Conservation (phyloP, 2,329 filamentous ascomycete species). For the Phialocephala subalpina region DNA sequence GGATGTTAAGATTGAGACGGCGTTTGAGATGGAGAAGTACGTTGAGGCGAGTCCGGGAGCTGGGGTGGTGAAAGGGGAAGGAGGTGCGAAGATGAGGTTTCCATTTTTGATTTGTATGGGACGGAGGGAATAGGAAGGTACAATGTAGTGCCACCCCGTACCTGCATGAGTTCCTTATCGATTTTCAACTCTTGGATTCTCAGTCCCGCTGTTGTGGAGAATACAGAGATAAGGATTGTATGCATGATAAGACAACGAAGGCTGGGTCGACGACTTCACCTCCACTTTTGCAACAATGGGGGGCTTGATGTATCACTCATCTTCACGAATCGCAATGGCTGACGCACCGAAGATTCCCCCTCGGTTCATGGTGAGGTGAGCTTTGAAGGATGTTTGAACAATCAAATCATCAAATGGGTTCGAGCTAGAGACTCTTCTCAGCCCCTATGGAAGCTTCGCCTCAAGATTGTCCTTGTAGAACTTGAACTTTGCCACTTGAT, state of each 20-base stretch:
- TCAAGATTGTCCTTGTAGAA: not conserved
- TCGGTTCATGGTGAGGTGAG: not conserved
- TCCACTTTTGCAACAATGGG: too few relatives aligned
- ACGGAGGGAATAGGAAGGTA: conserved; percentile 32
- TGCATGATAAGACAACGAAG: too few relatives aligned
- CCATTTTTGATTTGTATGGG: conserved; percentile 50
- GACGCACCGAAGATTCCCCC: too few relatives aligned
- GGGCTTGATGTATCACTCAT: too few relatives aligned
- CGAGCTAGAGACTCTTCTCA: not conserved
- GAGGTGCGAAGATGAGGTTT: conserved; percentile 46
- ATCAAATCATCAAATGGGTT: not conserved
- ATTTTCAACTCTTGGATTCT: too few relatives aligned
- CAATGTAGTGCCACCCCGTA: too few relatives aligned
- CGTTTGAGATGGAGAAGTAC: conserved; percentile 57
- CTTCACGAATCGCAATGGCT: too few relatives aligned
- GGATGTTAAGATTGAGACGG: conserved; percentile 55
- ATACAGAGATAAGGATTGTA: too few relatives aligned
- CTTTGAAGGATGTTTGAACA: not conserved
- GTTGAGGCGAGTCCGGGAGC: conserved; percentile 53
- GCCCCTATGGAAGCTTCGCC: not conserved
- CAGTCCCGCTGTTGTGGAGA: too few relatives aligned
- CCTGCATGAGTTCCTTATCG: too few relatives aligned
- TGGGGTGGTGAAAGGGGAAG: conserved; percentile 41
- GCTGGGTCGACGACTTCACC: too few relatives aligned
- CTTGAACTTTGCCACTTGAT: not conserved